These are phyloP conservation scores for Lecanicillium sp. DNA, from an alignment of 2,329 filamentous ascomycete species.

Conservation along the genomic window DNA sequence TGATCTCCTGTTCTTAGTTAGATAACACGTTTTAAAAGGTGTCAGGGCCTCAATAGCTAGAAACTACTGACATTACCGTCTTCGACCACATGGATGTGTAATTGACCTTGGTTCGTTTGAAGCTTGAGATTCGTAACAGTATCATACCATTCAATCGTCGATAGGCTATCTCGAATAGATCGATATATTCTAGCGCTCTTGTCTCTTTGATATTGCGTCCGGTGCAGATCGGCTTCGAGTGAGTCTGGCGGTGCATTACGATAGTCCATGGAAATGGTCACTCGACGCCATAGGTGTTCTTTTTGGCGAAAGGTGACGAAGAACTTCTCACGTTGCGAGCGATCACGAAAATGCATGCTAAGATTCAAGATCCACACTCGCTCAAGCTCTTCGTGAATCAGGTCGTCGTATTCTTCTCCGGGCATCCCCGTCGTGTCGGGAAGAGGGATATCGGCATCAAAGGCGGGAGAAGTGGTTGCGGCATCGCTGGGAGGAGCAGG, in stretches of 20 bases:
- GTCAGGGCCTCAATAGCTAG: not conserved
- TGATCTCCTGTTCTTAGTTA: conserved; percentile 56
- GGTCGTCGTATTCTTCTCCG: conserved; percentile 48
- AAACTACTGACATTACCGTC: conserved; percentile 62
- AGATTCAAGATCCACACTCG: conserved; percentile 91
- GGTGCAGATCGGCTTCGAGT: conserved; percentile 73
- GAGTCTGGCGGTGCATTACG: conserved; percentile 71
- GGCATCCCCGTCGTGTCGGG: conserved; percentile 40
- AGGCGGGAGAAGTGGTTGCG: too few relatives aligned
- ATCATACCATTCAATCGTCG: conserved; percentile 92
- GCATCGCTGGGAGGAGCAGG: conserved; percentile 10
- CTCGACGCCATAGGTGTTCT: conserved; percentile 70
- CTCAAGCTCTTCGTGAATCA: conserved; percentile 75
- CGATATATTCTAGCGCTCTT: conserved; percentile 93
- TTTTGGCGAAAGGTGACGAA: conserved; percentile 89
- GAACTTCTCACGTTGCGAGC: conserved; percentile 90
- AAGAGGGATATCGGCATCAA: conserved; percentile 3
- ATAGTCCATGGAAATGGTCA: conserved; percentile 93
- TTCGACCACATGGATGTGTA: conserved; percentile 97
- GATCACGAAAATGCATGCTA: conserved; percentile 96
- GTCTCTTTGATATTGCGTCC: conserved; percentile 76
- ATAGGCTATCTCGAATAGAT: conserved; percentile 81
- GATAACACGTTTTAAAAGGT: too few relatives aligned
- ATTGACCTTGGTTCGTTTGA: conserved; percentile 74
- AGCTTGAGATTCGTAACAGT: conserved; percentile 95